Evolutionary conservation across 2,329 filamentous ascomycete genomes (phyloP), one percentile per base, ranked within the genome.

Genomic region (Aspergillus spinulosporus): DNA sequence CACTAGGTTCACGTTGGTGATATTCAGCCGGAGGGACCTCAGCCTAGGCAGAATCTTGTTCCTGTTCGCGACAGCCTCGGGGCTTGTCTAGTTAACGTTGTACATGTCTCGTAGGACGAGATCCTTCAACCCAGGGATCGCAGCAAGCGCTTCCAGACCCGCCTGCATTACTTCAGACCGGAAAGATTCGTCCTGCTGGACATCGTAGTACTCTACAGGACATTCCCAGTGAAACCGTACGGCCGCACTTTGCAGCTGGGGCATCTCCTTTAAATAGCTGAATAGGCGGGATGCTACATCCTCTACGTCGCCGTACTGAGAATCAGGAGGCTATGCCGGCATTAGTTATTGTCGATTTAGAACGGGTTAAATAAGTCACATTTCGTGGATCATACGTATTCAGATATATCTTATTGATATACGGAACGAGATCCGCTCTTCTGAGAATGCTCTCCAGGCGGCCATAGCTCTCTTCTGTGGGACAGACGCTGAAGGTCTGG

Each of bases 21-120:
- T 52, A 12, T 59, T 54, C 8, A 60, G 28, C 3, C 59, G 46
- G 3, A 60, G 43, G 3, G 53, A 51, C 5, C 31, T 40, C 5
- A 60, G n/a, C 5, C 31, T 21, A 1, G 3, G 12, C 3, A 60
- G n/a, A 0, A 59, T 39, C 15, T 54, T 54, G 14, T 9, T 26
- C 8, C 54, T 12, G 1, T 48, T 52, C 2, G 14, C 15, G 11
- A 52, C 28, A 1, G 36, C 36, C 1, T 26, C 44, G 0, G 21
- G 3, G 2, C 44, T 43, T 8, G 15, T 52, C 37, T 34, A 32
- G n/a, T 54, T 49, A 37, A 60, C 43, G 28, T 59, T 59, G 3
- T 50, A 44, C 12, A 60, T 26, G 5, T 59, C 40, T 5, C 9
- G 56, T 12, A 60, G 11, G 2, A 37, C 21, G 1, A 60, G 39